Evolutionary conservation across 2,329 filamentous ascomycete genomes (phyloP), one percentile per base, ranked within the genome.

Genomic region (Ophiostoma ulmi): DNA sequence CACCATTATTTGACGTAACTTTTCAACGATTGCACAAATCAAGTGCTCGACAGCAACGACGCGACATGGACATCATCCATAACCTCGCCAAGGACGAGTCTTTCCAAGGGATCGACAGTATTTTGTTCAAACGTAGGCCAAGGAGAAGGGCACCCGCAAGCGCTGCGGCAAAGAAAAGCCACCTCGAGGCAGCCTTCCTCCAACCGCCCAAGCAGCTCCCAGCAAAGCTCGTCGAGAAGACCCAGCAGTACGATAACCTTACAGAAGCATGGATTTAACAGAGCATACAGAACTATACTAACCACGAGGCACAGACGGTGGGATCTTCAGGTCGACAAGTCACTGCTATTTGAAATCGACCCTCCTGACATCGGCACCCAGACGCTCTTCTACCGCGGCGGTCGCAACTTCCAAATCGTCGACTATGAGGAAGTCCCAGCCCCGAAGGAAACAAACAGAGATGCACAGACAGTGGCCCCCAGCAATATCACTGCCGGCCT

Each of bases 381-480:
- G 75, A 97, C 93, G 38, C 89, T 95, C 39, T 99, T 99, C 79
- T 91, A 89, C 64, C 87, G 95, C 70, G 93, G 97, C 80, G 95
- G 95, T 6, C 85, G 98, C 17, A 93, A 98, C 80, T 95, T 95
- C 31, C 87, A 91, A 69, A 94, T 99, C 35, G 97, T 92, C 10
- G 94, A 94, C 68, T 98, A 99, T 80, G 91, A 90, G 77, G 95
- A 97, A 78, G 92, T 98, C 68, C 97, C 95, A 0, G 89, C 98
- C 10, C 93, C 94, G 92, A 44, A 91, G 89, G 76, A 96, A 91
- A 76, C 92, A 91, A 20, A 97, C 92, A 20, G 94, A 93, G 67
- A 99, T 97, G 81, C 97, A 97, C 77, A 97, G 93, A 2, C 98
- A 94, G 0, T 97, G 93, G 5, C 84, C 97, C 58, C 41, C 10